A percentile compares a stretch with the other conserved stretches of the same genome.
Conservation (phyloP, 1,284 basidiomycete genomes). For the Fomitopsis schrenkii region DNA sequence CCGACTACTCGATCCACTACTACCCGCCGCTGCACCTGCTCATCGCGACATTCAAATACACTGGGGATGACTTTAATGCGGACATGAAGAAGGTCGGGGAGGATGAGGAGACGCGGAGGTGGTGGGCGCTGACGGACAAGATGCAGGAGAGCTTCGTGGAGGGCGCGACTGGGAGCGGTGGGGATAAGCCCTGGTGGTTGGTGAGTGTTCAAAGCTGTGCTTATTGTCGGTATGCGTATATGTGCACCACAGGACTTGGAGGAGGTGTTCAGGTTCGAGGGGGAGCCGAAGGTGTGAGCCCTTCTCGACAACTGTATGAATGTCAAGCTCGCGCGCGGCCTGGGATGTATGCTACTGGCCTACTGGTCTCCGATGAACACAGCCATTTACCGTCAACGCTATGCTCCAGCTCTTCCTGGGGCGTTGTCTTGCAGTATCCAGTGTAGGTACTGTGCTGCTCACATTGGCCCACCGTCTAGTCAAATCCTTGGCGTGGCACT, state of each 20-base stretch:
- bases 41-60: conserved; percentile 69
- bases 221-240: neutral
- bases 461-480: neutral
- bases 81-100: conserved; percentile 67
- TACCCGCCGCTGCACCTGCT: conserved; percentile 60
- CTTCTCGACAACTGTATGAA: neutral
- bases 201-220: conserved; percentile 15
- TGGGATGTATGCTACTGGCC: neutral
- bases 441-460: neutral
- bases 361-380: neutral
- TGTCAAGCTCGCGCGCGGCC: neutral
- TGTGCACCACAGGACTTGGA: conserved; percentile 42
- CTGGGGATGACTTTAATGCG: conserved; percentile 52
- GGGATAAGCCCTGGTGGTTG: conserved; percentile 70
- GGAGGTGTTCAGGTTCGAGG: conserved; percentile 74
- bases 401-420: neutral
- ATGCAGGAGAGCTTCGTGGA: conserved; percentile 77
- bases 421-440: neutral
- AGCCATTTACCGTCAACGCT: neutral
- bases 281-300: conserved; percentile 12
- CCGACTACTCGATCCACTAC: conserved; percentile 76
- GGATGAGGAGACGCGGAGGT: conserved; percentile 64
- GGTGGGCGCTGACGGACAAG: conserved; percentile 75
- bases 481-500: neutral
- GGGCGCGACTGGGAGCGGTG: conserved; percentile 65